phyloP scores from a whole-genome alignment of 257 asterid genomes.

The Solanum pinnatisectum region DNA sequence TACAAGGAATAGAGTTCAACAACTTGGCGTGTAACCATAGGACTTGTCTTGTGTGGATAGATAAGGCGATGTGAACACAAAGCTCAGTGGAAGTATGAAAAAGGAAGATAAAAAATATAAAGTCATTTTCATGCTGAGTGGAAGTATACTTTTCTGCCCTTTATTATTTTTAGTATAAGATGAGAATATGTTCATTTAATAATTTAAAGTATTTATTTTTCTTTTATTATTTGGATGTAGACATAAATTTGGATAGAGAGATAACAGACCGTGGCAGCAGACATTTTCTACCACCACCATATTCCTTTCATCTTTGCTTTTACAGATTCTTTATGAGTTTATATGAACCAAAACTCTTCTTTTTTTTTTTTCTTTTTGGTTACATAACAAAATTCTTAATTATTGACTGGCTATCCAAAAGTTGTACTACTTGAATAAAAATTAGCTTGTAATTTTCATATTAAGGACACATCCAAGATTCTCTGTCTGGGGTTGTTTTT shows the following conservation, averaged over 20 bases:
- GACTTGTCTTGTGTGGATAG: conserved; percentile 9
- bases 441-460: neutral
- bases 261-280: conserved; percentile 76
- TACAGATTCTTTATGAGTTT: conserved; percentile 65
- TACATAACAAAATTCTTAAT: neutral
- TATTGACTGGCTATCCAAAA: neutral
- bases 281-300: conserved; percentile 70
- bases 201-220: neutral
- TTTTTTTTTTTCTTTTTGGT: neutral
- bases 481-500: neutral
- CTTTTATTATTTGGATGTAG: conserved; percentile 35
- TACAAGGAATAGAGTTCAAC: conserved; percentile 9
- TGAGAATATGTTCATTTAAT: neutral
- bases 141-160: conserved; percentile 17
- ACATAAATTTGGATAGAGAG: conserved; percentile 55
- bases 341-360: conserved; percentile 26
- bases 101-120: neutral
- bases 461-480: neutral
- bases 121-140: conserved; percentile 6
- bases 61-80: conserved; percentile 18
- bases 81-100: neutral
- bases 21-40: conserved; percentile 12
- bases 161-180: neutral
- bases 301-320: conserved; percentile 70
- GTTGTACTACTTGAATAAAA: neutral